These are phyloP conservation scores for Dactylellina sp. DNA, from an alignment of 2,329 filamentous ascomycete species.

Conservation along the genomic window DNA sequence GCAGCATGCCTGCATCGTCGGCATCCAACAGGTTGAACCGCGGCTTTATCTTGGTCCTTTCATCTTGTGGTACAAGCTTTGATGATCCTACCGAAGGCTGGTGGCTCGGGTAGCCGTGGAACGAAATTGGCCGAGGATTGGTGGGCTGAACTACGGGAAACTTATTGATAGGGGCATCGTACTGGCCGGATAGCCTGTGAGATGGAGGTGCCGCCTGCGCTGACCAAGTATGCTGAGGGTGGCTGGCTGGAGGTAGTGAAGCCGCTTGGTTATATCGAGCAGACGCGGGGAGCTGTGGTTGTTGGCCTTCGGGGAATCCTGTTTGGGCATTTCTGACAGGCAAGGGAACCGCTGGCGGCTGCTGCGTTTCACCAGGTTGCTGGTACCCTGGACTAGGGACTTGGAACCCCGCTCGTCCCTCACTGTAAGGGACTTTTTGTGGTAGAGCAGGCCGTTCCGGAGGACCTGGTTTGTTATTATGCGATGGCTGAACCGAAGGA, in stretches of 20 bases:
- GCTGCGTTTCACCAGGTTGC: conserved; percentile 57
- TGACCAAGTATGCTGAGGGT: conserved; percentile 61
- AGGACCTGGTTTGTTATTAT: conserved; percentile 48
- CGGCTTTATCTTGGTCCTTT: conserved; percentile 63
- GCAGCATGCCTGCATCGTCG: conserved; percentile 35
- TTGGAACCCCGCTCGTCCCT: neutral
- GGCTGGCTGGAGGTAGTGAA: conserved; percentile 54
- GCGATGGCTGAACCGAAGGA: conserved; percentile 58
- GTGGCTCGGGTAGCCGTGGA: conserved; percentile 60
- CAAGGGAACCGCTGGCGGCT: conserved; percentile 60
- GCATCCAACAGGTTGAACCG: conserved; percentile 69
- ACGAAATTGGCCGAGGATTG: conserved; percentile 58
- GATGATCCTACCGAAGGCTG: conserved; percentile 54
- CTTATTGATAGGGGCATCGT: conserved; percentile 18
- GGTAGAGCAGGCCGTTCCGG: conserved; percentile 42
- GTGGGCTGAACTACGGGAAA: conserved; percentile 22
- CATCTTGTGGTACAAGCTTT: conserved; percentile 64
- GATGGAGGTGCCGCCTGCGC: conserved; percentile 54
- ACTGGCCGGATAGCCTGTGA: conserved; percentile 43
- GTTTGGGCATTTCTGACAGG: conserved; percentile 31
- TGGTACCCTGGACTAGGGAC: conserved; percentile 51
- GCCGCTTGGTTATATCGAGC: conserved; percentile 40
- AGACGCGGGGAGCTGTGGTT: conserved; percentile 61
- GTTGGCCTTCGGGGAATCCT: conserved; percentile 59
- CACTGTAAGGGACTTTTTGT: conserved; percentile 39